A percentile compares a stretch with the other conserved stretches of the same genome.
Conservation (phyloP, 2,329 filamentous ascomycete genomes). For the Seiridium cupressi region DNA sequence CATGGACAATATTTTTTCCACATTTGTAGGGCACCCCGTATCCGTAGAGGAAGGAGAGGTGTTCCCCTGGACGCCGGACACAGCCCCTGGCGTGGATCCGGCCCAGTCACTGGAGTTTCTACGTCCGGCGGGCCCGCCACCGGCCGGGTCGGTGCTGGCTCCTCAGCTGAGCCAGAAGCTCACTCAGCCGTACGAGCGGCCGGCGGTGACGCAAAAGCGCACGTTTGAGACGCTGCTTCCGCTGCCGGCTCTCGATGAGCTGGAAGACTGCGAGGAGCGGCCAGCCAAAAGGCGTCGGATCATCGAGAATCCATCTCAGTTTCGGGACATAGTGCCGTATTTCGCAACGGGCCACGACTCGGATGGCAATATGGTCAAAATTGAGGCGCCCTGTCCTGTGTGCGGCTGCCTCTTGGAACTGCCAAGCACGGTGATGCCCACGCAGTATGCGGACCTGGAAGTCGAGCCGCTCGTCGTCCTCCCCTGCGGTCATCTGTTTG, state of each 20-base stretch:
- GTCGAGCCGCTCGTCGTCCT: background rate
- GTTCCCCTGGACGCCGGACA: background rate
- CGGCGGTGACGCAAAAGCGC: background rate
- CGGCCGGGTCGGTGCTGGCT: background rate
- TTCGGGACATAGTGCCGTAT: background rate
- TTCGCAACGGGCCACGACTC: background rate
- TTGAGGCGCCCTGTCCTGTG: background rate
- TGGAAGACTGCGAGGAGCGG: background rate
- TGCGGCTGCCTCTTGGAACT: background rate
- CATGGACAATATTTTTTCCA: background rate
- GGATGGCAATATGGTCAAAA: background rate
- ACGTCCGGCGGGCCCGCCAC: background rate
- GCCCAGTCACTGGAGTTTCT: background rate
- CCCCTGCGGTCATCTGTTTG: slow-evolving; percentile 6
- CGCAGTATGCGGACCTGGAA: background rate
- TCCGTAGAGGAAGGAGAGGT: background rate
- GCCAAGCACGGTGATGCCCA: background rate
- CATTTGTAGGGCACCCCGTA: background rate
- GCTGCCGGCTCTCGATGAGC: background rate
- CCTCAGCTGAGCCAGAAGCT: background rate
- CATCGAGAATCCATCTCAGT: background rate
- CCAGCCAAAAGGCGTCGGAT: background rate
- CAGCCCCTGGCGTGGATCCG: background rate
- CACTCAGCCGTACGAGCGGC: background rate
- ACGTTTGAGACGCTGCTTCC: background rate